A percentile compares a stretch with the other conserved stretches of the same genome.
These are phyloP conservation scores for Paecilomyces variotii DNA, from an alignment of 2,329 filamentous ascomycete species.

Conservation along the genomic window DNA sequence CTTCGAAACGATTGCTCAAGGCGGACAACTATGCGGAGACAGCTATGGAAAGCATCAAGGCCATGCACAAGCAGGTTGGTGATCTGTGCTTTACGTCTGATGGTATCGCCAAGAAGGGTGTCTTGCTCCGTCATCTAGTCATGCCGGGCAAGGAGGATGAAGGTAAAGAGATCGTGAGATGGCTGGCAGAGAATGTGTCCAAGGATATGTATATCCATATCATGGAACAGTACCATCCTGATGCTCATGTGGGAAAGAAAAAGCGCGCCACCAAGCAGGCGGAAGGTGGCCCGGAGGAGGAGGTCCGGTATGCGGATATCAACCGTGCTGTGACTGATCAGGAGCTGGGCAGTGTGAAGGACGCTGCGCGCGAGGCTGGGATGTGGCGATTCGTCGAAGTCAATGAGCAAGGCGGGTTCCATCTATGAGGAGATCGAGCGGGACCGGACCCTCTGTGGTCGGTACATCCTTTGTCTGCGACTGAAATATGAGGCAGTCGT, in stretches of 20 bases:
- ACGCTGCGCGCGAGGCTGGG: conserved; percentile 62
- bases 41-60: conserved; percentile 68
- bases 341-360: conserved; percentile 59
- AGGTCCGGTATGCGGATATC: conserved; percentile 65
- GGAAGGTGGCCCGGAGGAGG: conserved; percentile 29
- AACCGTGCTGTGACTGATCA: conserved; percentile 60
- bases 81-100: conserved; percentile 76
- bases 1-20: conserved; percentile 66
- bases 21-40: conserved; percentile 65
- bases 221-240: conserved; percentile 81
- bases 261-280: conserved; percentile 31
- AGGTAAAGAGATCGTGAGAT: conserved; percentile 64
- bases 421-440: conserved; percentile 22
- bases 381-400: conserved; percentile 72
- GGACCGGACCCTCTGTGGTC: background rate
- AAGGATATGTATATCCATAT: conserved; percentile 73
- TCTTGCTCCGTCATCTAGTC: conserved; percentile 70
- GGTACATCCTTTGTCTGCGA: background rate
- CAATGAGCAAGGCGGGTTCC: conserved; percentile 50
- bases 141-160: conserved; percentile 77
- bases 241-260: conserved; percentile 71
- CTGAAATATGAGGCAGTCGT: background rate
- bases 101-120: conserved; percentile 68
- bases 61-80: conserved; percentile 74
- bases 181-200: conserved; percentile 65